Percentiles rank a stretch among this genome's conserved stretches.
Conservation (phyloP, 2,329 filamentous ascomycete genomes). For the Myriangium duriaei region DNA sequence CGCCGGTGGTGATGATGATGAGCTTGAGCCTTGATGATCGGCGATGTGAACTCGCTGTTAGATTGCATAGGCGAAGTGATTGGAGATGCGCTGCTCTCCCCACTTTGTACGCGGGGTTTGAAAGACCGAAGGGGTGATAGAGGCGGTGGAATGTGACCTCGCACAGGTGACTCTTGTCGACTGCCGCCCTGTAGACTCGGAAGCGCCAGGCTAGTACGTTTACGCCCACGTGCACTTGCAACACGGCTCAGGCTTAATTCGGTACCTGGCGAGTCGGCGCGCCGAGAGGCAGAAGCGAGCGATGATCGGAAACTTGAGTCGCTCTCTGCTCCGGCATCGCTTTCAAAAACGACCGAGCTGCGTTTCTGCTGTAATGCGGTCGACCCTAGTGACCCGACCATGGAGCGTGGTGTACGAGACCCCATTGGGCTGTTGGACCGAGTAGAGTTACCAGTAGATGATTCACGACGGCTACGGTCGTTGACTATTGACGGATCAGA, state of each 20-base stretch:
- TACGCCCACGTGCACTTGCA: conserved; percentile 67
- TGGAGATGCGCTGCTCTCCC: conserved; percentile 63
- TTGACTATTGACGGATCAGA: conserved; percentile 29
- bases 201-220: conserved; percentile 76
- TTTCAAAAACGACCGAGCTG: conserved; percentile 57
- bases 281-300: conserved; percentile 53
- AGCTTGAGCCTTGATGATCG: conserved; percentile 44
- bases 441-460: conserved; percentile 60
- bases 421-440: conserved; percentile 83
- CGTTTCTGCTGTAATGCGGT: conserved; percentile 57
- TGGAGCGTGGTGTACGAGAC: conserved; percentile 80
- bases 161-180: conserved; percentile 78
- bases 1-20: conserved; percentile 63
- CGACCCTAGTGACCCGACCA: conserved; percentile 44
- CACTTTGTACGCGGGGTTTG: conserved; percentile 60
- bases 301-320: conserved; percentile 83
- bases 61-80: conserved; percentile 81
- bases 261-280: conserved; percentile 82
- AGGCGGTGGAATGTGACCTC: conserved; percentile 52
- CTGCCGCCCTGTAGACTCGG: conserved; percentile 56
- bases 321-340: conserved; percentile 70
- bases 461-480: conserved; percentile 36
- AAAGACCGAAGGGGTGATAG: conserved; percentile 67
- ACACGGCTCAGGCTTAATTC: conserved; percentile 67
- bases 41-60: conserved; percentile 69